These are phyloP conservation scores for Fusarium abutilonis DNA, from an alignment of 2,329 filamentous ascomycete genomes.

Conservation along the genomic window DNA sequence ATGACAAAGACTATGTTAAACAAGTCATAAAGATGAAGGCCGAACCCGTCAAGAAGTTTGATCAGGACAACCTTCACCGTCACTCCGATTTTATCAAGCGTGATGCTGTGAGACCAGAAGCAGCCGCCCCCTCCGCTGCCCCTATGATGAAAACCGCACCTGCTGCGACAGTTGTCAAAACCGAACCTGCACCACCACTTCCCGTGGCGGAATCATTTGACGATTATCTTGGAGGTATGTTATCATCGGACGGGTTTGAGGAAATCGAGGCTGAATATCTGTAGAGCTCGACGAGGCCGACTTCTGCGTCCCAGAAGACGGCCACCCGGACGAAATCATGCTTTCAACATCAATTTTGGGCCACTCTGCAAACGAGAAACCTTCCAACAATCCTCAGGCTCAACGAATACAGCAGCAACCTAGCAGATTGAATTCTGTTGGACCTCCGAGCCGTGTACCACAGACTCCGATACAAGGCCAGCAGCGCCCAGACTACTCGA, in stretches of 20 bases:
- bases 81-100: slow-evolving; percentile 79
- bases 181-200: slow-evolving; percentile 40
- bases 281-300: slow-evolving; percentile 80
- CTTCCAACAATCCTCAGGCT: slow-evolving; percentile 28
- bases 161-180: slow-evolving; percentile 40
- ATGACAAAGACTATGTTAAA: slow-evolving; percentile 92
- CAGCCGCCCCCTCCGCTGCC: slow-evolving; percentile 26
- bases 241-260: slow-evolving; percentile 51
- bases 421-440: slow-evolving; percentile 33
- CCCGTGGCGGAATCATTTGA: slow-evolving; percentile 58
- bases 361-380: slow-evolving; percentile 36
- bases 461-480: slow-evolving; percentile 50
- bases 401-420: slow-evolving; percentile 41
- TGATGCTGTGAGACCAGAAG: slow-evolving; percentile 52
- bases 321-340: slow-evolving; percentile 80
- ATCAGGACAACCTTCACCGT: slow-evolving; percentile 81
- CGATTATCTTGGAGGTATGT: slow-evolving; percentile 61
- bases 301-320: slow-evolving; percentile 74
- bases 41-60: slow-evolving; percentile 75
- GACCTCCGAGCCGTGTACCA: slow-evolving; percentile 38
- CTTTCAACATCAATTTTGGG: slow-evolving; percentile 54
- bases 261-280: slow-evolving; percentile 51
- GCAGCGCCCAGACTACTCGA: slow-evolving; percentile 37
- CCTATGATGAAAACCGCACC: slow-evolving; percentile 16
- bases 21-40: slow-evolving; percentile 92